These are phyloP conservation scores for Aureobasidium subglaciale DNA, from an alignment of 2,329 filamentous ascomycete genomes.

Conservation along the genomic window DNA sequence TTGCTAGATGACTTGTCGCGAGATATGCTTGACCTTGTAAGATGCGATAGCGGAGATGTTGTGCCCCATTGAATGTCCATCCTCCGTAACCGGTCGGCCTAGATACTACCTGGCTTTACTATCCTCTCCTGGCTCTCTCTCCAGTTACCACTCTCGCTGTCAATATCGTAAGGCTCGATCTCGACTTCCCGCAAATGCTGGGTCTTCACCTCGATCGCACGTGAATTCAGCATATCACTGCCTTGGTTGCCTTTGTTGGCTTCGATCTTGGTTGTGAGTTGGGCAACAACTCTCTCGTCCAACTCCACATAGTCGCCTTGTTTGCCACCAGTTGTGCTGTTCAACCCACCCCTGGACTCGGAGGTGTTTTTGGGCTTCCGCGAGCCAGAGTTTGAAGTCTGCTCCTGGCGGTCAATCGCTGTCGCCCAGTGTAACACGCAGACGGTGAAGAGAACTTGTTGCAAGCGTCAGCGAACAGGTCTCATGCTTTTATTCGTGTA, in stretches of 20 bases:
- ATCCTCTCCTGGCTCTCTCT: not conserved
- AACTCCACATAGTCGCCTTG: not conserved
- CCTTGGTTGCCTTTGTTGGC: not conserved
- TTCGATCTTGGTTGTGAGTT: not conserved
- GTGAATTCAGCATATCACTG: not conserved
- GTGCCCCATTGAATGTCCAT: not conserved
- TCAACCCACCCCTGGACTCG: not conserved
- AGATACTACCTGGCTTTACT: not conserved
- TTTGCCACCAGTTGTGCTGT: not conserved
- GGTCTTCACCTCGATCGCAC: not conserved
- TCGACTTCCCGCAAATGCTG: constrained; percentile 6
- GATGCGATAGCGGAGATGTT: not conserved
- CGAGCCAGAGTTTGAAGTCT: not conserved
- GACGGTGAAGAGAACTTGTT: constrained; percentile 48
- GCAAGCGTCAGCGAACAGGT: not conserved
- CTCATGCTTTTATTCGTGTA: not conserved
- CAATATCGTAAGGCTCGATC: not conserved
- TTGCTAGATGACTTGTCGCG: too few relatives aligned
- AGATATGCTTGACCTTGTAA: too few relatives aligned
- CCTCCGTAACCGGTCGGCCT: not conserved
- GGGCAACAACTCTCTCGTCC: not conserved
- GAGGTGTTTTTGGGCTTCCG: not conserved
- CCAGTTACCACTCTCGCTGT: not conserved
- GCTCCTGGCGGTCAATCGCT: constrained; percentile 27
- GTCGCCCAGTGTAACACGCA: constrained; percentile 57